phyloP scores from a whole-genome alignment of 169 alveolate species.

The Theileria parva region DNA sequence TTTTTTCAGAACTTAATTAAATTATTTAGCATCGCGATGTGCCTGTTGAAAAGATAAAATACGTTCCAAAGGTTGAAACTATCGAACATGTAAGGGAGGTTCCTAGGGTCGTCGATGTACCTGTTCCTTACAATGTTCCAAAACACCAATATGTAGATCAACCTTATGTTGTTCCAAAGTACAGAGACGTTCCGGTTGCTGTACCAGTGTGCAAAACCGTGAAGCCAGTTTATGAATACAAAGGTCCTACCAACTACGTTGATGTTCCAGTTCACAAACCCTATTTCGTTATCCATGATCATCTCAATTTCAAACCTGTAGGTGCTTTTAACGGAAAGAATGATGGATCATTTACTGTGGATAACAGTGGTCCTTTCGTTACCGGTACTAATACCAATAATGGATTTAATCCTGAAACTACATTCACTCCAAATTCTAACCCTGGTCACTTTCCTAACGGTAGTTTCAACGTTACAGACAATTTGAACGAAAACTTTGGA shows the following conservation, averaged over 20 bases:
- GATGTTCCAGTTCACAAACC: conserved; percentile 79
- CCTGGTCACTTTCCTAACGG: conserved; percentile 7
- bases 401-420: neutral
- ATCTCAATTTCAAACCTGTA: conserved; percentile 44
- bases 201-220: conserved; percentile 74
- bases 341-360: neutral
- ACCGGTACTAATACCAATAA: neutral
- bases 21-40: conserved; percentile 71
- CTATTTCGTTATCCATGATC: conserved; percentile 75
- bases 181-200: conserved; percentile 76
- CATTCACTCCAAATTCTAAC: neutral
- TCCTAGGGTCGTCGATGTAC: conserved; percentile 74
- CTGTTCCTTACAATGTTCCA: conserved; percentile 75
- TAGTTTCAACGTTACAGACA: neutral
- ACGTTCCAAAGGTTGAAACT: conserved; percentile 74
- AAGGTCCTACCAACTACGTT: conserved; percentile 66
- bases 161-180: conserved; percentile 70
- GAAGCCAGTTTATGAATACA: conserved; percentile 68
- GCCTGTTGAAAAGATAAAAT: conserved; percentile 75
- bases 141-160: conserved; percentile 71
- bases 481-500: neutral
- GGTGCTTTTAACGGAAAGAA: neutral
- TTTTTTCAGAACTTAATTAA: neutral
- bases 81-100: conserved; percentile 69
- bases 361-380: neutral